These are phyloP conservation scores for Castanea sativa DNA, from an alignment of 306 rosid genomes.

Conservation along the genomic window DNA sequence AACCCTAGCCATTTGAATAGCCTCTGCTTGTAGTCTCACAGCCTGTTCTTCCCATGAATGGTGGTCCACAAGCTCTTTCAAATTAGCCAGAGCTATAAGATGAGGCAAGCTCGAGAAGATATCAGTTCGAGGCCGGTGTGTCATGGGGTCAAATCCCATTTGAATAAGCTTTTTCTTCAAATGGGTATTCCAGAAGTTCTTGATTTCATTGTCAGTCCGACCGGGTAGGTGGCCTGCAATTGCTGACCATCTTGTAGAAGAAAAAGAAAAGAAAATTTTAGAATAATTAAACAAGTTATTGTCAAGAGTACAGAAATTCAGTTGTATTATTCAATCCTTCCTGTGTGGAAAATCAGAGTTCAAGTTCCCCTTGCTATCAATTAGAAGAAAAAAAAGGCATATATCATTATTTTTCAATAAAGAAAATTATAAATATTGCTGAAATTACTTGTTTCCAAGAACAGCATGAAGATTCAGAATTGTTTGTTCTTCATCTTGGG, in stretches of 20 bases:
- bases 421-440: neutral
- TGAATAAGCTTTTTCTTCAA: slow-evolving; percentile 61
- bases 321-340: too few species aligned
- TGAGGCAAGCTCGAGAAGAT: slow-evolving; percentile 62
- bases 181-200: slow-evolving; percentile 68
- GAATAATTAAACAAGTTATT: too few species aligned
- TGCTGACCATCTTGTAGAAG: slow-evolving; percentile 54
- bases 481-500: slow-evolving; percentile 68
- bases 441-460: slow-evolving; percentile 59
- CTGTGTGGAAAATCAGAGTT: too few species aligned
- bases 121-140: slow-evolving; percentile 60
- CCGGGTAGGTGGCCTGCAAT: slow-evolving; percentile 64
- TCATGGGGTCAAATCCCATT: slow-evolving; percentile 68
- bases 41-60: slow-evolving; percentile 52
- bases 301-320: too few species aligned
- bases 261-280: neutral
- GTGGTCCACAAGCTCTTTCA: slow-evolving; percentile 51
- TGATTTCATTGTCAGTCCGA: slow-evolving; percentile 62
- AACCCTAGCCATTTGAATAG: slow-evolving; percentile 52
- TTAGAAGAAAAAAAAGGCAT: neutral
- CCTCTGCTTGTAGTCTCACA: slow-evolving; percentile 51
- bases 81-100: slow-evolving; percentile 62
- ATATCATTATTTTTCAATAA: neutral
- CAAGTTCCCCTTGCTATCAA: too few species aligned
- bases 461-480: slow-evolving; percentile 61